Conservation (phyloP, 1,139 yeast genomes). For the Kodamaea ohmeri region DNA sequence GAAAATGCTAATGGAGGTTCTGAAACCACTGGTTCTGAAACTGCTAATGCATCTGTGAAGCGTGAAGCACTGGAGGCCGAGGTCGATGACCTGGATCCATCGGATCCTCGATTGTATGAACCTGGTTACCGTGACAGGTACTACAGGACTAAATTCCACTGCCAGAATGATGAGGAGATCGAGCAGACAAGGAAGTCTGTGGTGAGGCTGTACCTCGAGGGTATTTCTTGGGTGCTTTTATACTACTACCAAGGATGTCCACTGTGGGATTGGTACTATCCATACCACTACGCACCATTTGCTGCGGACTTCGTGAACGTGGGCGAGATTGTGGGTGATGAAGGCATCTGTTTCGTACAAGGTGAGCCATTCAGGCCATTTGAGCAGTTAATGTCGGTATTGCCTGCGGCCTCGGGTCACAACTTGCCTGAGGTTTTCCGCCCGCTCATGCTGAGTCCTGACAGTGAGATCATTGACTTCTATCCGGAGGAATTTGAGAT, state of each 20-base stretch:
- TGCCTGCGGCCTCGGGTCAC: slow-evolving; percentile 96
- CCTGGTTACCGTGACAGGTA: slow-evolving; percentile 85
- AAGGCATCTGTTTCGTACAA: slow-evolving; percentile 58
- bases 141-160: slow-evolving; percentile 71
- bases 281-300: slow-evolving; percentile 97
- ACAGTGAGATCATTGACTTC: slow-evolving; percentile 84
- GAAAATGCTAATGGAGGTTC: slow-evolving; percentile 14
- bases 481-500: slow-evolving; percentile 87
- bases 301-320: slow-evolving; percentile 79
- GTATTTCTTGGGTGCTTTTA: slow-evolving; percentile 89
- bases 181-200: slow-evolving; percentile 56
- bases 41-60: slow-evolving; percentile 13
- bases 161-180: slow-evolving; percentile 54
- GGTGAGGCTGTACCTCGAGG: slow-evolving; percentile 79
- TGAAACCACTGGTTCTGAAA: slow-evolving; percentile 7
- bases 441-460: slow-evolving; percentile 74
- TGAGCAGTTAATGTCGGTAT: slow-evolving; percentile 95
- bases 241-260: slow-evolving; percentile 98
- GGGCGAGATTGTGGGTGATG: slow-evolving; percentile 40
- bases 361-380: slow-evolving; percentile 89
- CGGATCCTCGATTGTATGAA: slow-evolving; percentile 72
- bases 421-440: slow-evolving; percentile 82
- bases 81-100: slow-evolving; percentile 26
- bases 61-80: slow-evolving; percentile 16
- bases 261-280: slow-evolving; percentile 98